phyloP scores from a whole-genome alignment of 2,329 filamentous ascomycete genomes.

The Fusarium armeniacum region DNA sequence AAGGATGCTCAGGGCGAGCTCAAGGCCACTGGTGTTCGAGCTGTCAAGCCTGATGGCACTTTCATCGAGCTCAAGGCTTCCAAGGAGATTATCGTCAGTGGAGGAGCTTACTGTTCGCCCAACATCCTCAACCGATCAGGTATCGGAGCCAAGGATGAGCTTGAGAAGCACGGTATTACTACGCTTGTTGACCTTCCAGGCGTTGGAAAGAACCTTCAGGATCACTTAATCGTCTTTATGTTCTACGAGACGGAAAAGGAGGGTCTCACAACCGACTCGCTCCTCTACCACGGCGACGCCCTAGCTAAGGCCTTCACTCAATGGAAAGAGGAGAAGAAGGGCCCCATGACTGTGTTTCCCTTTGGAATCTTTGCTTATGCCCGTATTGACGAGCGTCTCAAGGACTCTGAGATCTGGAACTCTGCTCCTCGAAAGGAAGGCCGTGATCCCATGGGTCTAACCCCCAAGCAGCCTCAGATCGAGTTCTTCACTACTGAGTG shows the following conservation, averaged over 20 bases:
- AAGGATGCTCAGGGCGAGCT: conserved; percentile 52
- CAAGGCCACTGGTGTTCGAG: conserved; percentile 61
- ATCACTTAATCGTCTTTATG: conserved; percentile 68
- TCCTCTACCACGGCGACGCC: conserved; percentile 67
- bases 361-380: conserved; percentile 74
- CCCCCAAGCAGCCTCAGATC: conserved; percentile 68
- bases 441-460: conserved; percentile 74
- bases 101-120: conserved; percentile 66
- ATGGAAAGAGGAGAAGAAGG: conserved; percentile 71
- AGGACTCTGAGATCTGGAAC: conserved; percentile 68
- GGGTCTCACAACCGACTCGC: conserved; percentile 67
- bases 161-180: conserved; percentile 58
- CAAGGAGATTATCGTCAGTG: conserved; percentile 59
- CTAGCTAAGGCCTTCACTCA: conserved; percentile 64
- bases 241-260: conserved; percentile 70
- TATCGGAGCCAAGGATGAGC: conserved; percentile 62
- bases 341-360: conserved; percentile 71
- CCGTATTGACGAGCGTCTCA: conserved; percentile 71
- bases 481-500: conserved; percentile 75
- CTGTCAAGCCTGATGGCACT: conserved; percentile 59
- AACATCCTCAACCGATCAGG: conserved; percentile 67
- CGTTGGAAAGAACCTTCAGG: conserved; percentile 66
- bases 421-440: conserved; percentile 62
- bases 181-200: conserved; percentile 61
- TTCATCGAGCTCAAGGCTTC: conserved; percentile 56